Evolutionary conservation across 345 rosid species (phyloP).

Genomic region (Sisymbrium altissimum): DNA sequence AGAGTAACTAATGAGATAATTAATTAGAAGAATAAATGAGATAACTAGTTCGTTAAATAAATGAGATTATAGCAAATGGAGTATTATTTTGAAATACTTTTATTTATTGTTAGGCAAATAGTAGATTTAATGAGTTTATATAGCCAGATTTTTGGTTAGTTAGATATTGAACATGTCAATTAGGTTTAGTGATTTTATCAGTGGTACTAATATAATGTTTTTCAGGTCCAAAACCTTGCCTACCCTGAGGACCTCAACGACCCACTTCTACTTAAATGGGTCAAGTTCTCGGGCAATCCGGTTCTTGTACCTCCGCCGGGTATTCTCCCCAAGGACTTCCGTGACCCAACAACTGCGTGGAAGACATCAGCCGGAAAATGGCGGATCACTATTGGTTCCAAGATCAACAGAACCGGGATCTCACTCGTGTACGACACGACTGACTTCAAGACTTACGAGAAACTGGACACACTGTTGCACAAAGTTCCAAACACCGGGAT

Average conservation of each 20-base stretch:
- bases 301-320: conserved; percentile 70
- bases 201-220: neutral
- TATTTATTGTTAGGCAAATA: neutral
- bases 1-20: neutral
- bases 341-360: conserved; percentile 95
- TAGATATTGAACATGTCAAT: conserved; percentile 25
- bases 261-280: conserved; percentile 84
- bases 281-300: conserved; percentile 71
- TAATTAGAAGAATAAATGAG: neutral
- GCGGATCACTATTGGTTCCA: conserved; percentile 72
- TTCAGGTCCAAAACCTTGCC: conserved; percentile 64
- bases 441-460: conserved; percentile 47
- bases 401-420: conserved; percentile 51
- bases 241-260: conserved; percentile 77
- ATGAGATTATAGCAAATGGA: neutral
- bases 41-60: neutral
- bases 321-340: conserved; percentile 52
- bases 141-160: conserved; percentile 21
- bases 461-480: conserved; percentile 51
- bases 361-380: conserved; percentile 59
- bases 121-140: neutral
- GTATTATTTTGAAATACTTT: neutral
- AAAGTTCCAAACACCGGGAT: conserved; percentile 82
- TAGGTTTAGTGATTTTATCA: conserved; percentile 7
- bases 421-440: conserved; percentile 67